These are phyloP conservation scores for Lachnellula hyalina DNA, from an alignment of 2,329 filamentous ascomycete genomes.

Conservation along the genomic window DNA sequence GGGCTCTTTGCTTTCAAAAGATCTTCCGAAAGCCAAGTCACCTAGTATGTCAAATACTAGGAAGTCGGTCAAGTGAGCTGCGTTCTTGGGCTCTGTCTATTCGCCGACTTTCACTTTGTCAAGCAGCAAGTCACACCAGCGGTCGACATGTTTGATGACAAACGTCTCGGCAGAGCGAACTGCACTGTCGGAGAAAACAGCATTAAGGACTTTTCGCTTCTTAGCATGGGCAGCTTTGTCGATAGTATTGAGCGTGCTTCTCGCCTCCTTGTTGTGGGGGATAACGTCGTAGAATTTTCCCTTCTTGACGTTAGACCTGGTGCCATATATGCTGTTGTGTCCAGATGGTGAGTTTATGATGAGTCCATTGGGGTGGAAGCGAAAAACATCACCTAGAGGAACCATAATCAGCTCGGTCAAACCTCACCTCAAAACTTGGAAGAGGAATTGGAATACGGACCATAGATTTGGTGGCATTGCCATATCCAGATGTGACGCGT, in stretches of 20 bases:
- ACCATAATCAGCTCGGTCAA: background rate
- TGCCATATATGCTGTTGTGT: conserved; percentile 6
- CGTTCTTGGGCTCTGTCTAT: conserved; percentile 8
- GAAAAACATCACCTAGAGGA: background rate
- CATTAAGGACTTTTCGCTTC: conserved; percentile 8
- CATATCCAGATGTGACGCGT: conserved; percentile 5
- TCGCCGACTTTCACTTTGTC: conserved; percentile 1
- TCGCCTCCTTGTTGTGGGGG: background rate
- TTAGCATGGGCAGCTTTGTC: conserved; percentile 7
- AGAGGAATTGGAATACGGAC: background rate
- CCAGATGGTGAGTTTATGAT: conserved; percentile 9
- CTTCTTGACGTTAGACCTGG: conserved; percentile 9
- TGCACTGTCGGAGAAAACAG: conserved; percentile 9
- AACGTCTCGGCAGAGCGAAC: conserved; percentile 7
- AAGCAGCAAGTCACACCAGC: conserved; percentile 10
- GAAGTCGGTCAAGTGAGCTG: background rate
- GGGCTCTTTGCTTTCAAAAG: conserved; percentile 3
- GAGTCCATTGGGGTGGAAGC: conserved; percentile 7
- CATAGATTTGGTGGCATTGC: conserved; percentile 6
- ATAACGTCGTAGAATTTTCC: conserved; percentile 8
- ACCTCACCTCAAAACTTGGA: background rate
- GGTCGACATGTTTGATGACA: conserved; percentile 12
- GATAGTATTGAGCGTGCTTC: conserved; percentile 4
- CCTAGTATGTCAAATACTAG: conserved; percentile 2
- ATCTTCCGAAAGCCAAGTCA: background rate